Evolutionary conservation across 768 basidiomycete genomes (phyloP), one percentile per base, ranked within the genome.

Genomic region (Leccinum pellstonianum): DNA sequence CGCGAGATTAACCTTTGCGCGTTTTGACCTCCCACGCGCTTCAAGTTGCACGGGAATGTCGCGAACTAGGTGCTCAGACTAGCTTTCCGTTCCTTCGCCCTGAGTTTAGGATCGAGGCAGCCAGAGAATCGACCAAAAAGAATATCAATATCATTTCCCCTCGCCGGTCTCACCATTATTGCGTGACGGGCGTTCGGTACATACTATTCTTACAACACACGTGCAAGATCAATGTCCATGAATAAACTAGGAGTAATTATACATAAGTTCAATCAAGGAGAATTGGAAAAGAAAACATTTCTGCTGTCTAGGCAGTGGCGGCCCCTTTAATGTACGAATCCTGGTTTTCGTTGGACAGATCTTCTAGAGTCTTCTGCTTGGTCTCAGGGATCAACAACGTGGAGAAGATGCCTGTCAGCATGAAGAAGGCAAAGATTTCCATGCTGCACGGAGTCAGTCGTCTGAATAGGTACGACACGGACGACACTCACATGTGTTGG

Each of bases 381-480:
- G 93, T 93, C 76, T 94, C 93, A 37, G 89, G 88, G 11, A 94
- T 70, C 14, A 93, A 81, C 15, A 92, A 75, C 0, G 91, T 93
- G 7, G 93, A 91, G 77, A 86, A 82, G 60, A 93, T 80, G 49
- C 92, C 92, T 2, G 89, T 92, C 57, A 92, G 73, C 91, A 92
- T 94, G 79, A 93, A 93, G 57, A 91, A 75, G 12, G 91, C 91
- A 62, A 93, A 90, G 56, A 94, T 84, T 74, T 93, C 83, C 54
- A 94, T 76, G 64, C 86, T 88, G 55, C 3, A 43, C 10, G 54
- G 8, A 27, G 33, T 51, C 25, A 11, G 58, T 65, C 5, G 43
- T 50, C 60, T 52, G 60, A 54, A 51, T 46, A 33, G 27, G 3
- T 19, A 14, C 17, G 47, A 52, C 4, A 61, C 29, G 46, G 54